A percentile compares a stretch with the other conserved stretches of the same genome.
phyloP scores from a whole-genome alignment of 1,139 yeast genomes.

The Blastobotrys serpentis region DNA sequence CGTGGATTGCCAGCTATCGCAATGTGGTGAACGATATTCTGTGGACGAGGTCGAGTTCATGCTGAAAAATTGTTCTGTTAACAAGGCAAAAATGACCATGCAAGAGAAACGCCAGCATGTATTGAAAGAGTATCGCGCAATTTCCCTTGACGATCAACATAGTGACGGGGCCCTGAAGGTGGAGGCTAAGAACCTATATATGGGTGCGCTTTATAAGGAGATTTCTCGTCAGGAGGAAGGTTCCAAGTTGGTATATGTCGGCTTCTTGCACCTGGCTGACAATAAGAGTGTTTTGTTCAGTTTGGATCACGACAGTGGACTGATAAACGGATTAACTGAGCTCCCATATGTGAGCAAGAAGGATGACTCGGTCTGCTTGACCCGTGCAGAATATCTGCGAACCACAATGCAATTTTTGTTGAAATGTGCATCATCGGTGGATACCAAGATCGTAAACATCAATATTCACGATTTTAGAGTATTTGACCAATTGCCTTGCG shows the following conservation, averaged over 20 bases:
- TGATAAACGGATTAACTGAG: not conserved
- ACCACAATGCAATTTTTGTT: not conserved
- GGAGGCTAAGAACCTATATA: not conserved
- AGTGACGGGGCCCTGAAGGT: not conserved
- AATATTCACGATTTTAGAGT: not conserved
- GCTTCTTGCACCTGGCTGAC: not conserved
- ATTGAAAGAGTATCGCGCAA: not conserved
- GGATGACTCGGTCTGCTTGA: not conserved
- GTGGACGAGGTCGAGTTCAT: not conserved
- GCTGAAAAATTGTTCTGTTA: not conserved
- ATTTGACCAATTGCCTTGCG: not conserved
- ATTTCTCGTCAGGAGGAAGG: not conserved
- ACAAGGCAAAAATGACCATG: not conserved
- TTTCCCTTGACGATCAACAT: not conserved
- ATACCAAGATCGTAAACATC: slow-evolving; percentile 1
- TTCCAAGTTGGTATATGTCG: not conserved
- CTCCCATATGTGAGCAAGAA: not conserved
- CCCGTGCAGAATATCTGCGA: not conserved
- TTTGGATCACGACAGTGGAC: not conserved
- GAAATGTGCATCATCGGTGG: not conserved
- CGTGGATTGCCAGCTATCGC: slow-evolving; percentile 1
- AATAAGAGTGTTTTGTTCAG: not conserved
- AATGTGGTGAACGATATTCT: slow-evolving; percentile 1
- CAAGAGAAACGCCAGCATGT: not conserved
- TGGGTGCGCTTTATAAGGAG: slow-evolving; percentile 3